A percentile compares a stretch with the other conserved stretches of the same genome.
Conservation (phyloP, 2,329 filamentous ascomycete species). For the Colletotrichum eleusines region DNA sequence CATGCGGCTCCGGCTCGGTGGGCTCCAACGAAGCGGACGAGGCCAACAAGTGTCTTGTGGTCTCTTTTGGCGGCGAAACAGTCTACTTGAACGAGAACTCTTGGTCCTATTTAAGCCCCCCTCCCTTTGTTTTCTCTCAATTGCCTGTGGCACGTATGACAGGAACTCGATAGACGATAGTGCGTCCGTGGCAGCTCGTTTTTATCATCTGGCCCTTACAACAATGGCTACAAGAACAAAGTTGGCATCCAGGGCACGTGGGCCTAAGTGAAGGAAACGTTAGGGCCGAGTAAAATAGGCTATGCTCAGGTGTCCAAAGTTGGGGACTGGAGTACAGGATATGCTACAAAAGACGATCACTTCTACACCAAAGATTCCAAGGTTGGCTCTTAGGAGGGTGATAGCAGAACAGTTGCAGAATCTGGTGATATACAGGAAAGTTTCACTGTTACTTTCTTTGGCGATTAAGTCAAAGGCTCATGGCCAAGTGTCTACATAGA, state of each 20-base stretch:
- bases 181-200: not conserved
- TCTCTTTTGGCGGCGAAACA: not conserved
- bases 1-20: not conserved
- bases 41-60: slow-evolving; percentile 1
- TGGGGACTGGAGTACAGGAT: not conserved
- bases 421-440: not conserved
- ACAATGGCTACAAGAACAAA: not conserved
- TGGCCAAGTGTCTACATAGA: not conserved
- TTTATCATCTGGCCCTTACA: slow-evolving; percentile 6
- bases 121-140: too few relatives aligned
- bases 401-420: not conserved
- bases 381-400: not conserved
- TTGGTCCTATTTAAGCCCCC: not conserved
- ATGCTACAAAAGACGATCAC: not conserved
- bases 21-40: slow-evolving; percentile 5
- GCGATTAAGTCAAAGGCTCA: not conserved
- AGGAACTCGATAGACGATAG: not conserved
- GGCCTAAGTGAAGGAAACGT: not conserved
- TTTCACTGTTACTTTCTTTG: not conserved
- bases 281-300: not conserved
- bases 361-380: not conserved
- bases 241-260: not conserved
- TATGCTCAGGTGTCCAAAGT: slow-evolving; percentile 5
- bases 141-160: not conserved
- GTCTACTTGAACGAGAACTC: not conserved